Conservation (phyloP, 2,329 filamentous ascomycete genomes). For the Karstenula rhodostoma region DNA sequence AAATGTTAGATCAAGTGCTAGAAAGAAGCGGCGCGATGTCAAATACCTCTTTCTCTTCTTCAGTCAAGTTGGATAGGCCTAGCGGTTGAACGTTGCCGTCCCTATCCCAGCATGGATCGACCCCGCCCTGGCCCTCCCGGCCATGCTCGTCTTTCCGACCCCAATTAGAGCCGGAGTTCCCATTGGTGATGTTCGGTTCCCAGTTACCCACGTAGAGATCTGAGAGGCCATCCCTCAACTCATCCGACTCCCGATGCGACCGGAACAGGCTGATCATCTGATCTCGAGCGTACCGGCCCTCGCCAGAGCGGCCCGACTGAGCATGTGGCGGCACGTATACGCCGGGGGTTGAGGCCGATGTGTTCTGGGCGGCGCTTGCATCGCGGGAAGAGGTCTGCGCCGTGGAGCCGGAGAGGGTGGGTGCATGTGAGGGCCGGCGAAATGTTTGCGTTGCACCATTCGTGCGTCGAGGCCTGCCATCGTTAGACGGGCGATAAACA, state of each 20-base stretch:
- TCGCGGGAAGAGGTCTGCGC: conserved; percentile 44
- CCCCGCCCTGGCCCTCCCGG: conserved; percentile 77
- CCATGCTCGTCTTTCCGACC: conserved; percentile 75
- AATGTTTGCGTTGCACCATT: conserved; percentile 75
- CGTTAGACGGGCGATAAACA: background rate
- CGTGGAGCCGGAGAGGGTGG: conserved; percentile 56
- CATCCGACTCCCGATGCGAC: conserved; percentile 61
- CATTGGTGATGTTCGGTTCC: conserved; percentile 78
- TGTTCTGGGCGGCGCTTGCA: conserved; percentile 32
- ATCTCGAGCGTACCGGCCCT: conserved; percentile 77
- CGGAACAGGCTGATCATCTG: conserved; percentile 79
- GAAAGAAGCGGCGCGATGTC: conserved; percentile 11
- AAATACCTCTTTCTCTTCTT: conserved; percentile 71
- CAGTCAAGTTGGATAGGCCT: conserved; percentile 74
- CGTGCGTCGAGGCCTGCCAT: conserved; percentile 66
- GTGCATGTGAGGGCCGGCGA: conserved; percentile 68
- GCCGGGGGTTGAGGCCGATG: conserved; percentile 53
- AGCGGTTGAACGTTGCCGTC: conserved; percentile 75
- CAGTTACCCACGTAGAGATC: conserved; percentile 77
- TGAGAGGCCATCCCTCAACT: conserved; percentile 67
- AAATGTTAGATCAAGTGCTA: conserved; percentile 24
- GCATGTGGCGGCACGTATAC: conserved; percentile 70
- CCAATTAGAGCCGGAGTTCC: conserved; percentile 68
- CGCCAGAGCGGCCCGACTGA: conserved; percentile 61
- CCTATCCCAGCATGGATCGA: conserved; percentile 91